Evolutionary conservation across 148 eudicot genomes (phyloP).

Genomic region (Heliamphora exappendiculata): DNA sequence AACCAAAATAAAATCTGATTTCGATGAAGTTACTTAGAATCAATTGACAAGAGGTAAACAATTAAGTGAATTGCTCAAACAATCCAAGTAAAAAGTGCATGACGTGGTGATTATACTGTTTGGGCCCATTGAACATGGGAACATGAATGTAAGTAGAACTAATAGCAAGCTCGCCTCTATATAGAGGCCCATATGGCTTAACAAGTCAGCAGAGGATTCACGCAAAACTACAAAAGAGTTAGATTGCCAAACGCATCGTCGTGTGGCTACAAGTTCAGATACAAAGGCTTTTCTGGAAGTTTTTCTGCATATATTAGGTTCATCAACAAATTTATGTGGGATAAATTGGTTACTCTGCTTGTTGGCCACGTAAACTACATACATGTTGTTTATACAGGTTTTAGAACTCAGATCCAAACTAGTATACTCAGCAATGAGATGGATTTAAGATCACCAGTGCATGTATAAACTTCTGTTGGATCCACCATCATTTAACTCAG

Average conservation of each 20-base stretch:
- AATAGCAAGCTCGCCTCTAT: too few relatives aligned
- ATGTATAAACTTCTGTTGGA: background rate
- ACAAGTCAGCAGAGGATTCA: background rate
- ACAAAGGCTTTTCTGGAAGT: background rate
- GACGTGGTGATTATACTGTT: too few relatives aligned
- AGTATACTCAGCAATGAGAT: background rate
- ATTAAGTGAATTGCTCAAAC: too few relatives aligned
- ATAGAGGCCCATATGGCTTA: too few relatives aligned
- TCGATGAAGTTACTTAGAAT: too few relatives aligned
- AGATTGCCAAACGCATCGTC: background rate
- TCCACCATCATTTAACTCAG: background rate
- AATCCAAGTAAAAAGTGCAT: too few relatives aligned
- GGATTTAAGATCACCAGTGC: background rate
- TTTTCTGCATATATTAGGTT: background rate
- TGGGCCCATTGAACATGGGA: too few relatives aligned
- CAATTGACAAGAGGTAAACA: too few relatives aligned
- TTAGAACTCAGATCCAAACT: background rate
- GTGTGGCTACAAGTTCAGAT: background rate
- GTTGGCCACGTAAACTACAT: background rate
- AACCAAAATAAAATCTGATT: too few relatives aligned
- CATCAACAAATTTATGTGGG: background rate
- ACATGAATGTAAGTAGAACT: too few relatives aligned
- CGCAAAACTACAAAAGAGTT: background rate
- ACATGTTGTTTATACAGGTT: background rate
- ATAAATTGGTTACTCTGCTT: too few relatives aligned